These are phyloP conservation scores for Amanita pallidorosea DNA, from an alignment of 768 basidiomycete genomes.

Conservation along the genomic window DNA sequence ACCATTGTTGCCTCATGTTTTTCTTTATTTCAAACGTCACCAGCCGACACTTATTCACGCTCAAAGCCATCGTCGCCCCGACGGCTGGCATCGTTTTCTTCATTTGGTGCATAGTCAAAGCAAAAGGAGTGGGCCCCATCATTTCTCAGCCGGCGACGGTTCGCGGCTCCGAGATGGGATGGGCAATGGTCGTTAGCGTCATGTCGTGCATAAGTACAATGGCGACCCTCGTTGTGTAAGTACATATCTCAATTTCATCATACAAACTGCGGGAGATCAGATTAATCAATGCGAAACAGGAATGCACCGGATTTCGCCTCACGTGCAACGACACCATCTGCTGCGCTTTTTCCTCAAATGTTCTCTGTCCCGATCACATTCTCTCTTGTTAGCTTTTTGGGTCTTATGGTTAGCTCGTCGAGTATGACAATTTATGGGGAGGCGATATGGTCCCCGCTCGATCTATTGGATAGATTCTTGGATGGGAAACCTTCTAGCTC, in stretches of 20 bases:
- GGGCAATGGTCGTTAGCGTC: conserved; percentile 63
- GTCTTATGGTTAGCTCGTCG: conserved; percentile 74
- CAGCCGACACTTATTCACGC: conserved; percentile 69
- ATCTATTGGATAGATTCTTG: conserved; percentile 57
- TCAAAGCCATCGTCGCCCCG: conserved; percentile 68
- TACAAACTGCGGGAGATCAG: background rate
- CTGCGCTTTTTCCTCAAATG: conserved; percentile 56
- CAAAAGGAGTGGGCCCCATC: conserved; percentile 69
- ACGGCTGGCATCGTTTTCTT: conserved; percentile 63
- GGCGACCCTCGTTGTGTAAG: conserved; percentile 62
- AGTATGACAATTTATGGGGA: conserved; percentile 68
- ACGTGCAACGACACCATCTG: conserved; percentile 42
- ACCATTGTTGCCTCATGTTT: background rate
- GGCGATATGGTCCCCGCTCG: conserved; percentile 72
- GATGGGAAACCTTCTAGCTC: conserved; percentile 50
- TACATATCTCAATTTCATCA: conserved; percentile 6
- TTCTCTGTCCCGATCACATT: conserved; percentile 65
- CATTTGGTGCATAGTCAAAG: conserved; percentile 69
- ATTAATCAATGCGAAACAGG: conserved; percentile 18
- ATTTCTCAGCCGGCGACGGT: conserved; percentile 52
- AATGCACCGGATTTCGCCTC: conserved; percentile 75
- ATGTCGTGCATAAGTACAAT: conserved; percentile 78
- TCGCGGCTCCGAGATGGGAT: conserved; percentile 58
- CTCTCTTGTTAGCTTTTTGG: conserved; percentile 66
- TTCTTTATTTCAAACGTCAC: background rate